Evolutionary conservation across 1,284 basidiomycete species (phyloP).

Genomic region (Phellopilus nigrolimitatus): DNA sequence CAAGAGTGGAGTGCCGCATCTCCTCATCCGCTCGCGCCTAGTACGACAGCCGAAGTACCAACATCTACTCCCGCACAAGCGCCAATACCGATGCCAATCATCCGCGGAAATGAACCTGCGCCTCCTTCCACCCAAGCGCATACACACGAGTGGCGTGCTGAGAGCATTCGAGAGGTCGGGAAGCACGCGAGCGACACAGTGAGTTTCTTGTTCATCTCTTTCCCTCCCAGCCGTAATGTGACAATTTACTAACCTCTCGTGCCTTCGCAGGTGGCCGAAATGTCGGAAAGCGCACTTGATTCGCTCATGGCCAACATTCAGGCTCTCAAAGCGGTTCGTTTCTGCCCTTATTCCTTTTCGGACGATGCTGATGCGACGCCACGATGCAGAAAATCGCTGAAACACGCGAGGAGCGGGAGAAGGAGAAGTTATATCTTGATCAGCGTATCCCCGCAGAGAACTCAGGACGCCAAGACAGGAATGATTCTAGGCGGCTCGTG

Average conservation of each 20-base stretch:
- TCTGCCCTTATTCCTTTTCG: slow-evolving; percentile 15
- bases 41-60: neutral
- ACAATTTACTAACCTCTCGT: neutral
- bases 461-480: slow-evolving; percentile 25
- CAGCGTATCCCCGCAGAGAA: slow-evolving; percentile 31
- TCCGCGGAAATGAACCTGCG: too few relatives aligned
- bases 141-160: slow-evolving; percentile 29
- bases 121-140: too few relatives aligned
- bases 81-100: neutral
- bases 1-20: neutral
- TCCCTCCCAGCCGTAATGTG: slow-evolving; percentile 1
- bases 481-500: slow-evolving; percentile 18
- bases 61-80: neutral
- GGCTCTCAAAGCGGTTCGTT: slow-evolving; percentile 53
- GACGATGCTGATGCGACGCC: neutral
- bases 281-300: slow-evolving; percentile 68
- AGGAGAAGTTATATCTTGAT: slow-evolving; percentile 38
- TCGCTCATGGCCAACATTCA: slow-evolving; percentile 51
- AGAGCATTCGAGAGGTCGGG: slow-evolving; percentile 42
- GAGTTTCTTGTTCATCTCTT: slow-evolving; percentile 25
- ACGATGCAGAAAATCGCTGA: slow-evolving; percentile 53
- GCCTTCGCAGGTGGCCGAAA: slow-evolving; percentile 46
- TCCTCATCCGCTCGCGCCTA: neutral
- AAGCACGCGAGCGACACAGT: slow-evolving; percentile 54
- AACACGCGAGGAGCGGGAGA: slow-evolving; percentile 50